Evolutionary conservation across 768 basidiomycete genomes (phyloP), one percentile per base, ranked within the genome.

Genomic region (Dendrothele bispora): DNA sequence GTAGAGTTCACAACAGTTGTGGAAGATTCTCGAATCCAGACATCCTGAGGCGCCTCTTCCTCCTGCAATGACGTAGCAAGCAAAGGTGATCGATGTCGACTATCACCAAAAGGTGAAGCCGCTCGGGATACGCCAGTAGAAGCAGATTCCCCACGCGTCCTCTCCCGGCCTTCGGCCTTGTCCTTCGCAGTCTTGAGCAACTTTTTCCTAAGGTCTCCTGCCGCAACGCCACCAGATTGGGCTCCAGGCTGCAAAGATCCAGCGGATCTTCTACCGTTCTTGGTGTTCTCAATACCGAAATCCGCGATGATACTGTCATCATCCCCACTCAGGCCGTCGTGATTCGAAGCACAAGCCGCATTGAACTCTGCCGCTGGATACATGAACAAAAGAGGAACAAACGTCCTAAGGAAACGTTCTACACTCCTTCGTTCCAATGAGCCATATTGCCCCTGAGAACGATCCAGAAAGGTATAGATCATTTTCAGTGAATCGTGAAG

Each of bases 401-500:
- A 94, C 8, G 79, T 72, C 28, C 89, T 81, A 26, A 99, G 72
- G 68, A 95, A 95, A 39, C 77, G 76, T 62, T 98, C 97, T 34
- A 98, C 83, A 25, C 79, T 75, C 37, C 88, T 82, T 37, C 92
- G 82, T 69, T 98, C 95, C 43, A 76, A 73, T 2, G 77, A 66
- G 50, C 83, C 87, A 65, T 91, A 91, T 48, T 81, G 79, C 14
- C 77, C 80, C 55, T 84, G 83, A 39, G 88, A 86, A 61, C 88
- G 91, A 58, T 98, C 95, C 56, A 99, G 77, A 72, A 91, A 98
- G 12, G 86, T 84, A 62, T 90, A 88, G 51, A 95, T 80, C 68
- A 99, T 78, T 72, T 93, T 93, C 62, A 95, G 78, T 22, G 84
- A 79, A 66, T 99, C 97, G 53, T 89, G 85, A 58, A 99, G 68